Percentiles rank a stretch among this genome's conserved stretches.
Evolutionary conservation across 352 stramenopile species (phyloP).

Genomic region (Pythium brachiatum): DNA sequence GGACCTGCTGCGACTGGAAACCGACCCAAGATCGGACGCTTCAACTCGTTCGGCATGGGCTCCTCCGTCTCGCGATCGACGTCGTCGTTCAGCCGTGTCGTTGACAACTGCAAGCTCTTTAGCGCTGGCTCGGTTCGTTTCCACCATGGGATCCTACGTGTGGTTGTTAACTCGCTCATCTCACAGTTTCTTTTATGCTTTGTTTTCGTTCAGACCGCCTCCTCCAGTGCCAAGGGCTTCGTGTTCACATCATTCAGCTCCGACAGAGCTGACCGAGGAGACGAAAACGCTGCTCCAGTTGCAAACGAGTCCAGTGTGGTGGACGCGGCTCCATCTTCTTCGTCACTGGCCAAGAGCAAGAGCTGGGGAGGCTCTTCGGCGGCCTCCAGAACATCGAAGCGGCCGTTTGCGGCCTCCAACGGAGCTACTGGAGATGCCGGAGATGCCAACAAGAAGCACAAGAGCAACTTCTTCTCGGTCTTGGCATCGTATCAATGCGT

Average conservation of each 20-base stretch:
- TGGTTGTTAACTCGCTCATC: neutral
- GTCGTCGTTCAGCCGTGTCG: constrained; percentile 68
- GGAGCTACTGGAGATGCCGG: neutral
- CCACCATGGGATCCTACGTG: neutral
- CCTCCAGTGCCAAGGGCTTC: constrained; percentile 58
- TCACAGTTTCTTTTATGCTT: neutral
- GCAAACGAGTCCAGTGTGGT: constrained; percentile 26
- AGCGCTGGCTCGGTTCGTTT: constrained; percentile 55
- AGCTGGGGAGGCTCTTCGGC: constrained; percentile 33
- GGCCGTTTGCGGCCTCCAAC: constrained; percentile 21
- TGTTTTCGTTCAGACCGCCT: neutral
- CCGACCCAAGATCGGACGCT: constrained; percentile 40
- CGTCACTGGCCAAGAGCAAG: constrained; percentile 49
- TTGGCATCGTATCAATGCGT: constrained; percentile 73
- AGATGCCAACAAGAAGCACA: constrained; percentile 30
- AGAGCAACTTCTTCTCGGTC: constrained; percentile 63
- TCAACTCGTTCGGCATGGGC: constrained; percentile 56
- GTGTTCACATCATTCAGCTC: constrained; percentile 74
- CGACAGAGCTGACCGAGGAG: constrained; percentile 32
- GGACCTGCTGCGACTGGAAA: neutral
- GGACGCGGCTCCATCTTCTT: constrained; percentile 8
- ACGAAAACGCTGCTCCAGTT: constrained; percentile 34
- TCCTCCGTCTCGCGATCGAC: constrained; percentile 35
- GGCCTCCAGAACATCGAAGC: constrained; percentile 21
- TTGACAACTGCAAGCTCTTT: constrained; percentile 73